These are phyloP conservation scores for Alternaria burnsii DNA, from an alignment of 2,329 filamentous ascomycete species.

Conservation along the genomic window DNA sequence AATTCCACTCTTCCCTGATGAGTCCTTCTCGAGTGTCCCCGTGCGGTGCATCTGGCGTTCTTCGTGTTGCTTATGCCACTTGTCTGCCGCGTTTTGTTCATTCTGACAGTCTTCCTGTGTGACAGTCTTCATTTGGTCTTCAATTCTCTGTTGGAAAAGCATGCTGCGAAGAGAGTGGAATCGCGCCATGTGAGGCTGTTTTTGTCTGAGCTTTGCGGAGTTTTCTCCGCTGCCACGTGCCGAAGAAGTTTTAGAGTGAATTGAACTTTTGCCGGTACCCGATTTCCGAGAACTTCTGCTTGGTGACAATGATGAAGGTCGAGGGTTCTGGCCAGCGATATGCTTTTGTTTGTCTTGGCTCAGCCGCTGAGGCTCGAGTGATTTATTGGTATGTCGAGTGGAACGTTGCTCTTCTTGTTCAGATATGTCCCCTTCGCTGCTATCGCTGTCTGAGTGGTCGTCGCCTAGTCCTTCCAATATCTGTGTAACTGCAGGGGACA, in stretches of 20 bases:
- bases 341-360: slow-evolving; percentile 17
- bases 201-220: slow-evolving; percentile 25
- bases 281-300: slow-evolving; percentile 22
- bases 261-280: slow-evolving; percentile 19
- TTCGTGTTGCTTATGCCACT: slow-evolving; percentile 43
- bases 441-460: slow-evolving; percentile 38
- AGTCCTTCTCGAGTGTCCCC: slow-evolving; percentile 34
- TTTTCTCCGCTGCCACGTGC: slow-evolving; percentile 14
- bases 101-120: slow-evolving; percentile 29
- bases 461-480: slow-evolving; percentile 40
- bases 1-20: slow-evolving; percentile 29
- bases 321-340: slow-evolving; percentile 10
- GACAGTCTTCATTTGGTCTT: slow-evolving; percentile 35
- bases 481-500: slow-evolving; percentile 43
- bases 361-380: slow-evolving; percentile 11
- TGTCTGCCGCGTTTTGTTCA: slow-evolving; percentile 28
- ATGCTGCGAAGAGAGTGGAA: slow-evolving; percentile 48
- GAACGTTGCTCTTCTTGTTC: slow-evolving; percentile 18
- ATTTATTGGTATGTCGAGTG: slow-evolving; percentile 18
- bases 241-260: slow-evolving; percentile 16
- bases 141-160: slow-evolving; percentile 43
- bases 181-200: slow-evolving; percentile 40
- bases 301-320: slow-evolving; percentile 22
- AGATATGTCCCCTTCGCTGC: slow-evolving; percentile 29
- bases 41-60: slow-evolving; percentile 37